These are phyloP conservation scores for Cytospora piceicola DNA, from an alignment of 2,329 filamentous ascomycete genomes.

Conservation along the genomic window DNA sequence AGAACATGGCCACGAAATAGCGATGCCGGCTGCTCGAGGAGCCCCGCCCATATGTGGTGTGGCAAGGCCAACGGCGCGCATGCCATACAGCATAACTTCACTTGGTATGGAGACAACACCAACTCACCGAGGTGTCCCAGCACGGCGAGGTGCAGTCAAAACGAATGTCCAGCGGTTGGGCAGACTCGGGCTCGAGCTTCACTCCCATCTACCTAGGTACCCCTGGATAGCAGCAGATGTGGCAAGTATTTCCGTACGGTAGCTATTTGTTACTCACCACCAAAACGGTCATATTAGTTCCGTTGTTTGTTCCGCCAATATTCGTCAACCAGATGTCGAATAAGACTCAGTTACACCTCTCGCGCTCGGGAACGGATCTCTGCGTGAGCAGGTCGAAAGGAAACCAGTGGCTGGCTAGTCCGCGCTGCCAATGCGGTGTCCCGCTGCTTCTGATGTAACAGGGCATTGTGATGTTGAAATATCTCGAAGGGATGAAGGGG, in stretches of 20 bases:
- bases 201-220: no score
- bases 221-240: no score
- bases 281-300: neutral
- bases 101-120: no score
- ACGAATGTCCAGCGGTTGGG: no score
- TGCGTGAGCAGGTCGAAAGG: neutral
- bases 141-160: no score
- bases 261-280: neutral
- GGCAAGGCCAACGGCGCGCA: no score
- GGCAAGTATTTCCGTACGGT: neutral
- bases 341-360: neutral
- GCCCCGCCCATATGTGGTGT: no score
- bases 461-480: neutral
- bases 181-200: no score
- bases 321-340: neutral
- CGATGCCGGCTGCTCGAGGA: no score
- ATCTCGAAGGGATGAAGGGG: neutral
- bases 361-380: neutral
- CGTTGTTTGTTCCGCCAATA: neutral
- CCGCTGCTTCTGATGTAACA: neutral
- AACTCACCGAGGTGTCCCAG: no score
- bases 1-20: no score
- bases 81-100: no score
- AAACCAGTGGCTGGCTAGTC: neutral
- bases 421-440: neutral